Evolutionary conservation across 306 rosid species (phyloP), one percentile per base, ranked within the genome.

Genomic region (Cucurbita argyrosperma): DNA sequence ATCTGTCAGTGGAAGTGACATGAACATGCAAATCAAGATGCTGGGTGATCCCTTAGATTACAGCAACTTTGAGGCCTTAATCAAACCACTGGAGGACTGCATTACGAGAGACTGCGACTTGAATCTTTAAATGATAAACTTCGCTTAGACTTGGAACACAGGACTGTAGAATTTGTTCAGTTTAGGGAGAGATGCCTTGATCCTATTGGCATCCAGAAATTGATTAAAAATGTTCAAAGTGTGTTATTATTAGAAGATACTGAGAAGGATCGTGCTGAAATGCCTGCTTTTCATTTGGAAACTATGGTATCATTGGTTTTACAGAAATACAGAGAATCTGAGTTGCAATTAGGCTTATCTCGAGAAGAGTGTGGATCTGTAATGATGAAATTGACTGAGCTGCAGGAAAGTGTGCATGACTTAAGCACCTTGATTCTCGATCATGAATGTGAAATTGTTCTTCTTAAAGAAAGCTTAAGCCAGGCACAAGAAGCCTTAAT

Each of bases 401-500:
- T 89, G 85, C 86, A 85, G 78, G 87, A 81, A 81, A 88, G 86
- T 61, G 76, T 85, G 54, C 78, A 79, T 74, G 81, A 67, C 57
- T 78, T 83, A 74, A 88, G 84, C 52, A 84, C 83, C 52, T 73
- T 77, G 58, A 64, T 58, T 76, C 75, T 87, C 76, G 90, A 88
- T 89, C 88, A 82, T 79, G 97, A 85, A 87, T 83, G 83, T 64
- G 92, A 89, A 82, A 84, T 81, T 53, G 76, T 77, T 77, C 75
- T 91, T 77, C 87, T 95, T 16, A 95, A 79, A 84, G 96, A 91
- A 83, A 91, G 90, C 75, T 88, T 89, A 63, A 79, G 50, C 72
- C 92, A 88, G 82, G 87, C 84, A 4, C 84, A 87, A 77, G 90
- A 89, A 83, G 86, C 96, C 64, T 85, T 89, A 65, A 30, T 59